Base-by-base conservation (phyloP, 768 basidiomycete species). In the Suillus bovinus region DNA sequence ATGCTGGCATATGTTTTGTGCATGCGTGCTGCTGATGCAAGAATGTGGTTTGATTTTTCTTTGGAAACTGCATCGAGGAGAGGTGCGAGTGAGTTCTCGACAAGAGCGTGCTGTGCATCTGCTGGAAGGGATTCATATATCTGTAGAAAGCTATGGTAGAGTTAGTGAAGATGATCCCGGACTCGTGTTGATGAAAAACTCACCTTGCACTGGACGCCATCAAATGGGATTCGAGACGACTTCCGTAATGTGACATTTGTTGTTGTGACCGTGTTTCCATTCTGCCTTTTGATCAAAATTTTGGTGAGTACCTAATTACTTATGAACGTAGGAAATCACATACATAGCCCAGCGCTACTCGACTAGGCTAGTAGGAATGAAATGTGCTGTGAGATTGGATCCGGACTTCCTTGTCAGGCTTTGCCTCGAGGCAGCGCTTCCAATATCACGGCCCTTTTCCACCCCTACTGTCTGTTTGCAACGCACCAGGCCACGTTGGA, bases 401-500 rank as follows among this genome's bases (percentile, higher is more conserved):
- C 65, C 65, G 65, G 63, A 8, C 63, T 64, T 47, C 50, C 59
- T 57, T 31, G 55, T 34, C 13, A 66, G 29, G 50, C 69, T 66
- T 66, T 46, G 74, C 78, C 76, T 79, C 76, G 73, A 77, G 76
- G 76, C 76, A 68, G 71, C 54, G 54, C 77, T 83, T 83, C 84
- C 84, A 34, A 34, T 78, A 82, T 83, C 80, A 72, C 71, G 84
- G 82, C 67, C 54, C 54, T 56, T 79, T 78, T 78, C 79, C 77
- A 82, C 83, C 83, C 83, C 76, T 84, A 83, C 82, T 79, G 68
- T 69, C 71, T 72, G 68, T 72, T 72, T 71, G 73, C 77, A 75
- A 75, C 75, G 74, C 75, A 76, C 71, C 66, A 65, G 61, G 70
- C 77, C 86, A 87, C 86, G 86, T 87, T 88, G 85, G 79, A 84